phyloP scores from a whole-genome alignment of 1,284 basidiomycete genomes.

The Abortiporus biennis region DNA sequence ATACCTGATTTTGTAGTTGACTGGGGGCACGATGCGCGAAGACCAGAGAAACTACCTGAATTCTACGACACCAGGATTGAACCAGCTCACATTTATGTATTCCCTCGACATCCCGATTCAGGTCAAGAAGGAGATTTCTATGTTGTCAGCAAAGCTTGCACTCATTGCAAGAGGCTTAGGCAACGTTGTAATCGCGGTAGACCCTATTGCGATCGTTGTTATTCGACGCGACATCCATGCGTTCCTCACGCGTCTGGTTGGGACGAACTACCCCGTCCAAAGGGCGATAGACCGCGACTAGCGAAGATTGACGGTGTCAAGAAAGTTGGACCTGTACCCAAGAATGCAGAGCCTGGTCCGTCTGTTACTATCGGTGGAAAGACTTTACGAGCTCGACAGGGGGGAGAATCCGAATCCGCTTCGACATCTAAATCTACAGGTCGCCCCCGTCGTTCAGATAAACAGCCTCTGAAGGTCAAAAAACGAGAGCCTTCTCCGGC shows the following conservation, averaged over 20 bases:
- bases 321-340: not conserved
- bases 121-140: constrained; percentile 9
- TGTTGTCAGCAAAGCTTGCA: constrained; percentile 12
- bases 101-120: constrained; percentile 11
- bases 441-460: no score
- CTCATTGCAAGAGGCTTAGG: constrained; percentile 9
- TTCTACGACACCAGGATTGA: constrained; percentile 13
- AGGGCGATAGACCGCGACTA: constrained; percentile 8
- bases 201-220: constrained; percentile 12
- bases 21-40: constrained; percentile 10
- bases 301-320: constrained; percentile 5
- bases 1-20: constrained; percentile 12
- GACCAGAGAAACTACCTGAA: constrained; percentile 10
- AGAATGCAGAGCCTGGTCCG: no score
- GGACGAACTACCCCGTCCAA: constrained; percentile 7
- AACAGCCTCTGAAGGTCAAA: no score
- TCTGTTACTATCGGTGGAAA: not conserved
- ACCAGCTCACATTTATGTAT: constrained; percentile 10
- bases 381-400: no score
- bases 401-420: no score
- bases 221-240: constrained; percentile 3
- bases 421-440: no score
- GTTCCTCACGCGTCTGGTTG: constrained; percentile 6
- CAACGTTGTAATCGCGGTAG: constrained; percentile 12
- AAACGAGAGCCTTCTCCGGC: no score